A percentile compares a stretch with the other conserved stretches of the same genome.
phyloP scores from a whole-genome alignment of 1,284 basidiomycete genomes.

The Apiotrichum akiyoshidainum region DNA sequence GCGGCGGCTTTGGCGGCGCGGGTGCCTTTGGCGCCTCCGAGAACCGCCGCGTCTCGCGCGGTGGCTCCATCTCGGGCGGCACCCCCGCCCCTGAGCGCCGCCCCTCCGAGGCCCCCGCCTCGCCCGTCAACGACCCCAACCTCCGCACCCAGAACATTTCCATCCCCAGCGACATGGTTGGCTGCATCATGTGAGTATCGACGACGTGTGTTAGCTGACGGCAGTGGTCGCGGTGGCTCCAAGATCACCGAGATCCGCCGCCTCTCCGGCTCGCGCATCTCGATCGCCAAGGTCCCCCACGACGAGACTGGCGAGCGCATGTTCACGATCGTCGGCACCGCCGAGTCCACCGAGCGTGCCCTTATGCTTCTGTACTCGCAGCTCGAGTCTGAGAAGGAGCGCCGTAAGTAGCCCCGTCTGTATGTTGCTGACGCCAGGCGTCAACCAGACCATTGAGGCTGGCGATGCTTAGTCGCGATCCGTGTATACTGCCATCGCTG shows the following conservation, averaged over 20 bases:
- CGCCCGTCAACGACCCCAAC: conserved; percentile 61
- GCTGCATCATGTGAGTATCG: conserved; percentile 71
- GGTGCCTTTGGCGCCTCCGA: conserved; percentile 11
- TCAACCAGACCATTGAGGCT: conserved; percentile 31
- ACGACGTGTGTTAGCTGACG: conserved; percentile 4
- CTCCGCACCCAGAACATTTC: conserved; percentile 98
- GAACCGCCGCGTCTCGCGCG: conserved; percentile 22
- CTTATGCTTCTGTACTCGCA: conserved; percentile 96
- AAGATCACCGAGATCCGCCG: conserved; percentile 99
- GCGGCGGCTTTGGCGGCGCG: conserved; percentile 29
- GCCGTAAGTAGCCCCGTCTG: conserved; percentile 56
- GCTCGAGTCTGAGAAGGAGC: conserved; percentile 91
- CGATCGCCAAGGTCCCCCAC: conserved; percentile 96
- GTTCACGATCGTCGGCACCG: conserved; percentile 97
- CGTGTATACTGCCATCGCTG: background rate
- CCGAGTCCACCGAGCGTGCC: conserved; percentile 94
- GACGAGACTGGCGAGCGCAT: conserved; percentile 98
- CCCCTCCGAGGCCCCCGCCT: conserved; percentile 53
- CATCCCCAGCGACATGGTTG: conserved; percentile 98
- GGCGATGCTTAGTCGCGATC: conserved; percentile 15
- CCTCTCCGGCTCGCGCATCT: conserved; percentile 92
- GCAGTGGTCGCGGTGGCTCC: conserved; percentile 81
- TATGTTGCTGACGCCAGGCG: conserved; percentile 20
- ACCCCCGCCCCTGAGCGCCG: conserved; percentile 41
- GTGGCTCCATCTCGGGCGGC: conserved; percentile 28